These are phyloP conservation scores for Thamnidium elegans DNA, from an alignment of 192 early-diverging fungal genomes.

Conservation along the genomic window DNA sequence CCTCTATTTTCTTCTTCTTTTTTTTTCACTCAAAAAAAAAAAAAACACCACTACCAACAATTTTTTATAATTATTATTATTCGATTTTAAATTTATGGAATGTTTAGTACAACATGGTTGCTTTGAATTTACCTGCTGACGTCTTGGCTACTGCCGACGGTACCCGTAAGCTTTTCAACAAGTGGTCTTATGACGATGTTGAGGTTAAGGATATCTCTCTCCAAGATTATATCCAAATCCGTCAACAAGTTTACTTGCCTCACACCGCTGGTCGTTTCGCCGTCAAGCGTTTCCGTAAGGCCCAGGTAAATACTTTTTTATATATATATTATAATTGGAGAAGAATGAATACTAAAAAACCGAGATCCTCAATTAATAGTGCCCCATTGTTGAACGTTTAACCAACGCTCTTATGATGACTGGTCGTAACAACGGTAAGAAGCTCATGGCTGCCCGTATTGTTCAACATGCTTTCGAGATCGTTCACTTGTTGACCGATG, in stretches of 20 bases:
- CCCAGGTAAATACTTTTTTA: constrained; percentile 64
- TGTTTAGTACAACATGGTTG: constrained; percentile 38
- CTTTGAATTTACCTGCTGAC: constrained; percentile 56
- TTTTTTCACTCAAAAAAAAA: too few relatives aligned
- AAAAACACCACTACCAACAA: too few relatives aligned
- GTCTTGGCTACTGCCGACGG: constrained; percentile 49
- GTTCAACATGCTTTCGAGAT: constrained; percentile 99
- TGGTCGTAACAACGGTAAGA: constrained; percentile 99
- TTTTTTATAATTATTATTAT: too few relatives aligned
- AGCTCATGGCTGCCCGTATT: constrained; percentile 97
- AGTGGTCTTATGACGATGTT: constrained; percentile 88
- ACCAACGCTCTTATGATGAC: constrained; percentile 99
- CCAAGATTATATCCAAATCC: constrained; percentile 88
- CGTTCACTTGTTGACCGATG: constrained; percentile 96
- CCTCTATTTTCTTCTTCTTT: neutral
- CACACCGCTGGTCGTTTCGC: constrained; percentile 99
- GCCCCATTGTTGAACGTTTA: constrained; percentile 97
- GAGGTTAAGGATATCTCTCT: constrained; percentile 88
- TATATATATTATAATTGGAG: too few relatives aligned
- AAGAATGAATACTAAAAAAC: neutral
- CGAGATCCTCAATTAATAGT: constrained; percentile 42
- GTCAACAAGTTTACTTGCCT: constrained; percentile 90
- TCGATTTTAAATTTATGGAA: too few relatives aligned
- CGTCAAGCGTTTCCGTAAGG: constrained; percentile 95
- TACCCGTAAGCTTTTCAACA: constrained; percentile 74